Conservation (phyloP, 768 basidiomycete species). For the Leccinum ochraceum region DNA sequence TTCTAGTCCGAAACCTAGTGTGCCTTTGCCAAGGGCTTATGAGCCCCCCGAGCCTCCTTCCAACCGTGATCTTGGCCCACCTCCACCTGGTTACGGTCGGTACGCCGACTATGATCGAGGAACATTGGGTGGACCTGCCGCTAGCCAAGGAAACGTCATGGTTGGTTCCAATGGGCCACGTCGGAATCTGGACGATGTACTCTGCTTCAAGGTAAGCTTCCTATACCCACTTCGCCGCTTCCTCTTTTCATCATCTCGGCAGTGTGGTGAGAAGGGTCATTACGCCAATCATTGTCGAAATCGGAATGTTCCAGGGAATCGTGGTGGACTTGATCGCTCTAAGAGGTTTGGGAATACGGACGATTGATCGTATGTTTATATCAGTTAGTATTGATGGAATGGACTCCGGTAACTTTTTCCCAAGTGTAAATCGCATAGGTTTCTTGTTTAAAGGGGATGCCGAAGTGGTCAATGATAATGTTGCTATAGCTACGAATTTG, state of each 20-base stretch:
- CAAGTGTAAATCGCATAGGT: neutral
- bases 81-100: constrained; percentile 89
- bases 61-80: constrained; percentile 80
- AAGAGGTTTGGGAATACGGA: constrained; percentile 33
- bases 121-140: constrained; percentile 29
- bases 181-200: constrained; percentile 78
- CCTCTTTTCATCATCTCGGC: constrained; percentile 12
- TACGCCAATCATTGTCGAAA: constrained; percentile 95
- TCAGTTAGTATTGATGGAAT: neutral
- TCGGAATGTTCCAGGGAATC: constrained; percentile 86
- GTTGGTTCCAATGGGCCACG: constrained; percentile 46
- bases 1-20: constrained; percentile 71
- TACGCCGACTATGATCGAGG: constrained; percentile 75
- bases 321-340: constrained; percentile 73
- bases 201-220: constrained; percentile 77
- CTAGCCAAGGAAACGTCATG: constrained; percentile 27
- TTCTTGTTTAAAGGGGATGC: neutral
- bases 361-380: constrained; percentile 19
- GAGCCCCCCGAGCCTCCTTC: constrained; percentile 76
- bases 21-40: constrained; percentile 73
- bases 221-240: neutral
- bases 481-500: neutral
- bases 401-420: neutral
- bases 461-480: neutral
- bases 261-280: constrained; percentile 93